phyloP scores from a whole-genome alignment of 441 rosid species.

The Jatropha podagrica region DNA sequence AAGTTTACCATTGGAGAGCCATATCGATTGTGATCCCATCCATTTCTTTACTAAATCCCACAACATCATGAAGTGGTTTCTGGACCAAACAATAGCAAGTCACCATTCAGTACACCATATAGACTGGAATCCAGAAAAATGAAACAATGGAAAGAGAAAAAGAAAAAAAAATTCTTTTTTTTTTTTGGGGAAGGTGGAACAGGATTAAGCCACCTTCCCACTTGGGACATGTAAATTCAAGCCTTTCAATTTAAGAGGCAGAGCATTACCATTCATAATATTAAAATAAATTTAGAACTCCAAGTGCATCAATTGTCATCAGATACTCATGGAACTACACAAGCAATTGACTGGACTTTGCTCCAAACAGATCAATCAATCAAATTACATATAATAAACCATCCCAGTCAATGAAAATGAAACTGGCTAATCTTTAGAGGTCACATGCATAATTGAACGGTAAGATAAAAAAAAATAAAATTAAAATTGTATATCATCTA shows the following conservation, averaged over 20 bases:
- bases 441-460: neutral
- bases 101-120: constrained; percentile 22
- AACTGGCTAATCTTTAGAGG: too few species aligned
- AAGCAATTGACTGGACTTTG: neutral
- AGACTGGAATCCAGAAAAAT: constrained; percentile 1
- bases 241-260: neutral
- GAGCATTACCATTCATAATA: neutral
- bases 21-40: constrained; percentile 67
- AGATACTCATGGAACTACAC: neutral
- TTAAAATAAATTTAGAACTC: neutral
- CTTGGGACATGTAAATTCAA: neutral
- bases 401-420: neutral
- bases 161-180: neutral
- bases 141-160: neutral
- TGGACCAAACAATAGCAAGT: constrained; percentile 44
- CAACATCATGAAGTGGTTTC: constrained; percentile 86
- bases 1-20: constrained; percentile 86
- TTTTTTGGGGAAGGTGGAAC: too few species aligned
- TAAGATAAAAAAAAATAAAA: too few species aligned
- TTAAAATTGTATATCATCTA: neutral
- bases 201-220: neutral
- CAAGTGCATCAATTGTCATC: neutral
- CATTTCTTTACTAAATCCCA: constrained; percentile 67
- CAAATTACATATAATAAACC: neutral
- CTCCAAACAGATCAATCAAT: neutral